phyloP scores from a whole-genome alignment of 345 rosid species.

The Lumnitzera racemosa region DNA sequence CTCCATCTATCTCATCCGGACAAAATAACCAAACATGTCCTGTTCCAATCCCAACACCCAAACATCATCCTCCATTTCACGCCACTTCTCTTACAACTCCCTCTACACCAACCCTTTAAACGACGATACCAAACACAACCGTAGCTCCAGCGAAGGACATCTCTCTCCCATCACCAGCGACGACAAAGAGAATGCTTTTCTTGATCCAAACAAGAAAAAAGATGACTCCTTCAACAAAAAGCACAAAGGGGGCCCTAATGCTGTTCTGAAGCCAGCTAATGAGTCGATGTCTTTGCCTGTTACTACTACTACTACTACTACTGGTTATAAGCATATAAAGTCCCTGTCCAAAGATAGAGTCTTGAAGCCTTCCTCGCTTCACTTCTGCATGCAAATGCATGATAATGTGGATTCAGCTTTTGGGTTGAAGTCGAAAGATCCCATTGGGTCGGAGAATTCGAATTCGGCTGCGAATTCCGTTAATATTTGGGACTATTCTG shows the following conservation, averaged over 20 bases:
- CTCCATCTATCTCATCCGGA: too few species aligned
- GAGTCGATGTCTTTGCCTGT: conserved; percentile 19
- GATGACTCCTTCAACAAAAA: too few species aligned
- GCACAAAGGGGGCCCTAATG: too few species aligned
- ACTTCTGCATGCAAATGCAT: conserved; percentile 72
- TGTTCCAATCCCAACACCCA: not conserved
- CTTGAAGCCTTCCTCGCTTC: conserved; percentile 68
- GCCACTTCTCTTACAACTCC: not conserved
- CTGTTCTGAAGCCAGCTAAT: not conserved
- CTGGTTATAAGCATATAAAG: conserved; percentile 9
- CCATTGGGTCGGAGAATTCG: conserved; percentile 59
- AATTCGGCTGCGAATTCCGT: conserved; percentile 23
- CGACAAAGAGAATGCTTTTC: not conserved
- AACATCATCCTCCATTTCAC: not conserved
- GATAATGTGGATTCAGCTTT: conserved; percentile 44
- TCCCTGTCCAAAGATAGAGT: conserved; percentile 50
- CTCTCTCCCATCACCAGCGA: not conserved
- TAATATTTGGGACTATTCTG: conserved; percentile 87
- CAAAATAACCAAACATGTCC: too few species aligned
- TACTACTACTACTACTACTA: too few species aligned
- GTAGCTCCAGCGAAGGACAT: conserved; percentile 1
- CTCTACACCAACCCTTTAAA: conserved; percentile 1
- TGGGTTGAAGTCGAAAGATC: conserved; percentile 50
- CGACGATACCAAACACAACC: conserved; percentile 7
- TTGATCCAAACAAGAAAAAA: not conserved